Base-by-base conservation (phyloP, 257 asterid species). In the Paraleonurus japonicus region DNA sequence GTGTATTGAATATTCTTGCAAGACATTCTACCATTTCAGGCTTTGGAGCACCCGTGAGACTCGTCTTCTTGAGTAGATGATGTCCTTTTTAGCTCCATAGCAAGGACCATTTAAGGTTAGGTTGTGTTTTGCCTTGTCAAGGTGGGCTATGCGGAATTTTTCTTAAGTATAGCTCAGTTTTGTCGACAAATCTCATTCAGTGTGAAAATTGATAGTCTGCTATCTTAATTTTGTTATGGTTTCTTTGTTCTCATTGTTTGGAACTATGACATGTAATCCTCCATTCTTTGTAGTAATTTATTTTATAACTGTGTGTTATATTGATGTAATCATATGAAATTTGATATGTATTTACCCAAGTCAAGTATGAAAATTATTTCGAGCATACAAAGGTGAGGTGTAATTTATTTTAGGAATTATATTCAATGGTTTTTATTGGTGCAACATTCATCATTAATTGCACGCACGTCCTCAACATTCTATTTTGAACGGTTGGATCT, bases 181-280 rank as follows among this genome's bases (percentile, higher is more conserved):
- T 58, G 37, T 33, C 63, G 22, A 15, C 55, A 65, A 69, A 54
- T 35, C 39, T 72, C 43, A n/a, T 64, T 32, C 39, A 27, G 23
- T 65, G 67, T 65, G 28, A 27, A 65, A 48, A 70, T 65, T 60
- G 61, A 58, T 62, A 10, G 69, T 63, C 57, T 10, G 20, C 3
- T 11, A 27, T 68, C 20, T 16, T 58, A 12, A 23, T n/a, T 41
- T 22, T 22, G 12, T 54, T 69, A 6, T 68, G 72, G 47, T 24
- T 70, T 57, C 48, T 51, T 47, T 43, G 43, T 19, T 33, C 24
- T 37, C 27, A 41, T 23, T 37, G 45, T 19, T 69, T 75, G 20
- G 67, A 50, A 45, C 22, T 47, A 47, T 47, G 54, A 47, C 20
- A 45, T 45, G 53, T 45, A 15, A 13, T 13, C 22, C 22, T 47